Evolutionary conservation across 2,329 filamentous ascomycete species (phyloP), one percentile per base, ranked within the genome.

Genomic region (Raffaelea arxii): DNA sequence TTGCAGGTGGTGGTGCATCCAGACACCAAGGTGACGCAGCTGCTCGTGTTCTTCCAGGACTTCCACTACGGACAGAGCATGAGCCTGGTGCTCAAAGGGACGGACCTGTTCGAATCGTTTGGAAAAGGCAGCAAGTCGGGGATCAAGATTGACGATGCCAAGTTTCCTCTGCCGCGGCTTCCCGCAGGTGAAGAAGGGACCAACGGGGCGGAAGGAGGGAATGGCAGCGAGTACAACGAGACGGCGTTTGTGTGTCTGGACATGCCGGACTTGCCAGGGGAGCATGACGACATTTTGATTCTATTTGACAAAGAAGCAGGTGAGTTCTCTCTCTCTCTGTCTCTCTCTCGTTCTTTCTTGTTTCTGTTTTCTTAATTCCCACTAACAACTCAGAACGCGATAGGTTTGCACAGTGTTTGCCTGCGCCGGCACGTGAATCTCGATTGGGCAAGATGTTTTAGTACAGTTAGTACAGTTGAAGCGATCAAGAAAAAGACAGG

Each of bases 271-370:
- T 86, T 94, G 62, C 86, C 89, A 1, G 86, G 86, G 43, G 90
- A 95, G 66, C 88, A 95, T 64, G 90, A 95, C 62, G 90, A 96
- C 66, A 87, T 96, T 54, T 77, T 82, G 11, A 82, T 96, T 57
- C 65, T 82, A 50, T 96, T 96, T 69, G 88, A 94, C 53, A 82
- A 74, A 40, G 84, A 87, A 60, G 70, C 75, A 58, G 84, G 85
- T 89, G 65, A 70, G 83, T 72, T 44, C 25, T 32, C 43, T 22
- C n/a, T 32, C 27, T 10, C n/a, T 32, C 5, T 36, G 47, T n/a
- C n/a, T 10, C 47, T 36, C 18, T 46, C 12, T 38, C 23, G 16
- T 43, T 18, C 36, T 47, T 12, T 45, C 43, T 12, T 25, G 7
- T 24, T 39, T 14, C 40, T 11, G 25, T 22, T 18, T 38, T n/a